A percentile compares a stretch with the other conserved stretches of the same genome.
phyloP scores from a whole-genome alignment of 1,284 basidiomycete species.

The Leucocoprinus gongylophorus region DNA sequence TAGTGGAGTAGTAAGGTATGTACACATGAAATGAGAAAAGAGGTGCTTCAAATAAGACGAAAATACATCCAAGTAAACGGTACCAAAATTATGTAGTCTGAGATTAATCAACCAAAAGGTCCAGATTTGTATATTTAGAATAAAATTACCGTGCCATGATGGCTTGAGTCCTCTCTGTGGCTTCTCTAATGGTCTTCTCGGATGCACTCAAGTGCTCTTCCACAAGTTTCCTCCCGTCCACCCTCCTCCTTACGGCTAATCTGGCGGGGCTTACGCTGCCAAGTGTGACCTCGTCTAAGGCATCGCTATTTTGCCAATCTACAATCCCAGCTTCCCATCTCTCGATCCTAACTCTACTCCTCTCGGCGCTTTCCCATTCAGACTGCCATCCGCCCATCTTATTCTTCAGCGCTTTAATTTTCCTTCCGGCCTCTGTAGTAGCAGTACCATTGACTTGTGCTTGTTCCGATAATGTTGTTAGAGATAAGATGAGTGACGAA shows the following conservation, averaged over 20 bases:
- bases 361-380: conserved; percentile 76
- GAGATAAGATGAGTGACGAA: conserved; percentile 61
- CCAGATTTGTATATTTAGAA: background rate
- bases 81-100: background rate
- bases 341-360: conserved; percentile 65
- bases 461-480: conserved; percentile 75
- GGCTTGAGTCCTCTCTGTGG: conserved; percentile 63
- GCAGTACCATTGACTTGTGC: conserved; percentile 78
- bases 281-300: conserved; percentile 23
- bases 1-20: conserved; percentile 4
- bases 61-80: background rate
- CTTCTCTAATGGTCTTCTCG: conserved; percentile 60
- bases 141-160: conserved; percentile 57
- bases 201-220: conserved; percentile 69
- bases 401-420: conserved; percentile 75
- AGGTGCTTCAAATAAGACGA: background rate
- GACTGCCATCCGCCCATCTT: conserved; percentile 68
- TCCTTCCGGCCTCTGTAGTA: conserved; percentile 74
- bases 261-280: conserved; percentile 22
- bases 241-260: conserved; percentile 31
- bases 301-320: conserved; percentile 31
- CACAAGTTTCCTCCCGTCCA: conserved; percentile 63
- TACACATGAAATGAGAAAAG: background rate
- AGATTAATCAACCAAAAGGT: background rate
- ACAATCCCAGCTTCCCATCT: conserved; percentile 62